A percentile compares a stretch with the other conserved stretches of the same genome.
phyloP scores from a whole-genome alignment of 2,329 filamentous ascomycete genomes.

The Cladosporium halotolerans region DNA sequence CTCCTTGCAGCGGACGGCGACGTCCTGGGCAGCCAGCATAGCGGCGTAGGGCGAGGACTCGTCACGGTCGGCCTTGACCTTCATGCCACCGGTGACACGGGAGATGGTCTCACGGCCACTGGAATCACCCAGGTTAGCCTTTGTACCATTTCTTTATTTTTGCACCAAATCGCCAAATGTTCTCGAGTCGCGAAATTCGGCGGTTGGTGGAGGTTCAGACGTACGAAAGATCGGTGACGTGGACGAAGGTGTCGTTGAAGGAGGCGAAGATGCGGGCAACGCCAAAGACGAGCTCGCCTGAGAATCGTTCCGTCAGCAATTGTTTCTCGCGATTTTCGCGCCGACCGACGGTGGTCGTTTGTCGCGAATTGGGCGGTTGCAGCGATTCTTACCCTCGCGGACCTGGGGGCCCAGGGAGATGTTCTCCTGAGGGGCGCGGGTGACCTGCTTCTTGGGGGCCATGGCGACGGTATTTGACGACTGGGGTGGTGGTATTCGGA shows the following conservation, averaged over 20 bases:
- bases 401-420: constrained; percentile 96
- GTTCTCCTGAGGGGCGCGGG: constrained; percentile 83
- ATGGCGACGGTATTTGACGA: constrained; percentile 46
- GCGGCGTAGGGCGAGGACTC: constrained; percentile 99
- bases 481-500: constrained; percentile 3
- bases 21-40: constrained; percentile 97
- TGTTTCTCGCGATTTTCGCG: constrained; percentile 12
- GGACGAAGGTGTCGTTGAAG: constrained; percentile 62
- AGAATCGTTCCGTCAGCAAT: constrained; percentile 22
- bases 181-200: constrained; percentile 3
- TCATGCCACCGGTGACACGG: constrained; percentile 99
- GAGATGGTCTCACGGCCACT: constrained; percentile 99
- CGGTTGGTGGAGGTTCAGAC: constrained; percentile 20
- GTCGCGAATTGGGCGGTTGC: constrained; percentile 26
- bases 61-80: constrained; percentile 99
- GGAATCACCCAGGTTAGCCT: constrained; percentile 66
- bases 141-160: constrained; percentile 30
- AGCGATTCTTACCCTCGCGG: constrained; percentile 65
- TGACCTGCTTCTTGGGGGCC: constrained; percentile 86
- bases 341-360: constrained; percentile 1
- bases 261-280: constrained; percentile 97
- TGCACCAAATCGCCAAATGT: constrained; percentile 12
- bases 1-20: constrained; percentile 84
- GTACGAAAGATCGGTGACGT: constrained; percentile 90
- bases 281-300: constrained; percentile 94